Evolutionary conservation across 176 grass and related monocot genomes (phyloP).

Genomic region (Avena atlantica): DNA sequence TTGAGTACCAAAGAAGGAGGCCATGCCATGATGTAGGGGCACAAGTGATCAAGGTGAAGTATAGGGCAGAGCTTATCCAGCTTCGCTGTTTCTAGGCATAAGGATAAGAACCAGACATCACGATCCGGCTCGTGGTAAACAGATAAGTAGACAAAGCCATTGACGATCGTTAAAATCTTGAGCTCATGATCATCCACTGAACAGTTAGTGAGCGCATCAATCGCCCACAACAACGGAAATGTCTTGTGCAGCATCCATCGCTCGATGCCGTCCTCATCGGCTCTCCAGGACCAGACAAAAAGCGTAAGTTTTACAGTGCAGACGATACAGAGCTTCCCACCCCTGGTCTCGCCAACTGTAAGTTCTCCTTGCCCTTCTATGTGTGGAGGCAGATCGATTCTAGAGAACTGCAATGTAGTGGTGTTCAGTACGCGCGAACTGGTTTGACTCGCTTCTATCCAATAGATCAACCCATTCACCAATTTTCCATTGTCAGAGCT

Average conservation of each 20-base stretch:
- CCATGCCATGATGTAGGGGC: constrained; percentile 17
- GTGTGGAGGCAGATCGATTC: background rate
- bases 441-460: background rate
- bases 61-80: background rate
- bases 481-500: background rate
- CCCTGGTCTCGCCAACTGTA: background rate
- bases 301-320: background rate
- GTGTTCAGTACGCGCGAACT: background rate
- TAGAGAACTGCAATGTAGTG: background rate
- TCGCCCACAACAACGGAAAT: background rate
- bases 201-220: background rate
- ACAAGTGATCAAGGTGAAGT: background rate
- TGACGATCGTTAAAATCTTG: background rate
- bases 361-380: background rate
- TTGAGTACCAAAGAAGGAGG: constrained; percentile 7
- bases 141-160: constrained; percentile 14
- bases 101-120: background rate
- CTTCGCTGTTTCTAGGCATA: background rate
- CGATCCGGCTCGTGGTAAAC: background rate
- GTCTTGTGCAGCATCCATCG: background rate
- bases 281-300: background rate
- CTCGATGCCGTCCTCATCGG: background rate
- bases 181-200: background rate
- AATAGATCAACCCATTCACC: background rate
- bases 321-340: background rate